Conservation (phyloP, 176 grass and related monocot species). For the Raddia distichophylla region DNA sequence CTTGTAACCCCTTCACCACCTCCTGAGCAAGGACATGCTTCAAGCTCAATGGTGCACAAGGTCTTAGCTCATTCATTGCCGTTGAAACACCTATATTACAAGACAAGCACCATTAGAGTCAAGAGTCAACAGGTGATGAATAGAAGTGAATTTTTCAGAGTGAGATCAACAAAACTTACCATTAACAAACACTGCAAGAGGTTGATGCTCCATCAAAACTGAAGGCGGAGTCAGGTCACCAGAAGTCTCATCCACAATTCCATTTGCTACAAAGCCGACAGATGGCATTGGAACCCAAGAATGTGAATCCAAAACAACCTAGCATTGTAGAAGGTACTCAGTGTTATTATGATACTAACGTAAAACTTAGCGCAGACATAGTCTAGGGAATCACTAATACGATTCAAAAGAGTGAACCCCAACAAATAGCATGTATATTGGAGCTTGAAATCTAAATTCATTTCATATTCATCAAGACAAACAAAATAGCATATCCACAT, state of each 20-base stretch:
- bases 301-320: slow-evolving; percentile 97
- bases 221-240: slow-evolving; percentile 89
- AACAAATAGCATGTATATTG: neutral
- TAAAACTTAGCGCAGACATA: slow-evolving; percentile 1
- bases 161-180: slow-evolving; percentile 48
- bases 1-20: slow-evolving; percentile 80
- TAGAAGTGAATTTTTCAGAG: slow-evolving; percentile 13
- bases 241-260: slow-evolving; percentile 71
- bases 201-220: slow-evolving; percentile 96
- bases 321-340: slow-evolving; percentile 14
- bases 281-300: slow-evolving; percentile 96
- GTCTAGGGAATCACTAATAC: slow-evolving; percentile 6
- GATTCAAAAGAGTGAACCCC: slow-evolving; percentile 1
- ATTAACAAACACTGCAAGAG: slow-evolving; percentile 97
- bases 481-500: neutral
- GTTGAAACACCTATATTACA: slow-evolving; percentile 75
- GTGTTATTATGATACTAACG: neutral
- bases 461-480: slow-evolving; percentile 19
- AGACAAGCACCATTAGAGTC: neutral
- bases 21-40: slow-evolving; percentile 82
- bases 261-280: slow-evolving; percentile 92
- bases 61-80: slow-evolving; percentile 96
- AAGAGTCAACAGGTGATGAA: slow-evolving; percentile 10
- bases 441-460: slow-evolving; percentile 6
- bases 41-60: slow-evolving; percentile 85